phyloP scores from a whole-genome alignment of 345 rosid genomes.

The Citrus maxima region DNA sequence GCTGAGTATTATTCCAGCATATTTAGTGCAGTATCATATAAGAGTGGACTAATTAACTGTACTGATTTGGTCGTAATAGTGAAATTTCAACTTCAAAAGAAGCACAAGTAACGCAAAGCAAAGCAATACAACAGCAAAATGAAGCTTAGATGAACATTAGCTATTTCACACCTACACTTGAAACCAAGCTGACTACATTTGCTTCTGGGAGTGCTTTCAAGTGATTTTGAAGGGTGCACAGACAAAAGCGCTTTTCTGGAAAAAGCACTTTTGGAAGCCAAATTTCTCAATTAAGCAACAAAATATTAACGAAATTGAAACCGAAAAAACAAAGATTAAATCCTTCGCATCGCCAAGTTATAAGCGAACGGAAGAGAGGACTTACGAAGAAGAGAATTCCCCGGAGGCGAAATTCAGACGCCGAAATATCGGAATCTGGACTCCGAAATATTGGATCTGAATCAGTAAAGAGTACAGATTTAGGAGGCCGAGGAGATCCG shows the following conservation, averaged over 20 bases:
- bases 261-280: neutral
- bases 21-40: too few species aligned
- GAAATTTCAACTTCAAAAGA: neutral
- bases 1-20: neutral
- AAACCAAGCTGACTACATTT: neutral
- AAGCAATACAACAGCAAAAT: neutral
- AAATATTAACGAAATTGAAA: neutral
- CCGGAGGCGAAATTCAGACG: conserved; percentile 2
- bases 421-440: conserved; percentile 11
- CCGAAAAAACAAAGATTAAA: neutral
- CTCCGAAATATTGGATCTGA: conserved; percentile 3
- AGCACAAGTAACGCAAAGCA: neutral
- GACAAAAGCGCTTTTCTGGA: neutral
- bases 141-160: neutral
- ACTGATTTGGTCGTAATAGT: neutral
- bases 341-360: neutral
- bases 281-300: neutral
- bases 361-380: neutral
- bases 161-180: neutral
- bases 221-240: neutral
- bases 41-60: neutral
- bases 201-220: neutral
- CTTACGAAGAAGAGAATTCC: conserved; percentile 3
- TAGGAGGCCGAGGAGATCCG: neutral
- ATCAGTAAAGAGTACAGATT: neutral